Percentiles rank a stretch among this genome's conserved stretches.
Evolutionary conservation across 1,284 basidiomycete genomes (phyloP).

Genomic region (Entoloma clypeatum): DNA sequence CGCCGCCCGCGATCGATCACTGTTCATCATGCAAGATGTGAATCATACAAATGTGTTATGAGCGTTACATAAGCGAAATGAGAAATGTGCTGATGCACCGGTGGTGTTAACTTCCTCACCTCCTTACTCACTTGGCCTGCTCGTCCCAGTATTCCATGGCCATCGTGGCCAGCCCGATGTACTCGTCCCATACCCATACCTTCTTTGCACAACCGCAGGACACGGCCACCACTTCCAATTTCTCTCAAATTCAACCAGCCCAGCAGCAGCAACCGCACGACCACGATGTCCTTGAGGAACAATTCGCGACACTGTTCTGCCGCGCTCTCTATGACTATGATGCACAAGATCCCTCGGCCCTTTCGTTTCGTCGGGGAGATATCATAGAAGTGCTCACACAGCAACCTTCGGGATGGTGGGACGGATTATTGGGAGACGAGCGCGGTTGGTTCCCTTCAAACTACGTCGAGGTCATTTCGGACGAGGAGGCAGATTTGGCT

Average conservation of each 20-base stretch:
- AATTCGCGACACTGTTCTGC: constrained; percentile 78
- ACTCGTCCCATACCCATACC: constrained; percentile 17
- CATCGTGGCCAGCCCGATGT: constrained; percentile 20
- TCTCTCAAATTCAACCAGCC: constrained; percentile 11
- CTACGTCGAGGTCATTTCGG: constrained; percentile 80
- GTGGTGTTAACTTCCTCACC: constrained; percentile 8
- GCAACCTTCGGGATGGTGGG: constrained; percentile 98
- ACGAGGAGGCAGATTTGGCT: constrained; percentile 73
- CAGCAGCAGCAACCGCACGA: constrained; percentile 25
- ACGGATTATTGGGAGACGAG: constrained; percentile 85
- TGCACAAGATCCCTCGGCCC: constrained; percentile 82
- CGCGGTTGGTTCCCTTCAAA: constrained; percentile 99
- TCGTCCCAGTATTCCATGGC: constrained; percentile 17
- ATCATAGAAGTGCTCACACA: constrained; percentile 93
- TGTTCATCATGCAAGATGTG: neutral
- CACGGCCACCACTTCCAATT: constrained; percentile 15
- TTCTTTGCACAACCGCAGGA: constrained; percentile 18
- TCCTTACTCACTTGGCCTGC: constrained; percentile 7
- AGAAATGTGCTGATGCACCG: constrained; percentile 13
- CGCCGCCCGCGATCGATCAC: neutral
- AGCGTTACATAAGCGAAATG: constrained; percentile 17
- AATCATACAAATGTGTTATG: too few species aligned
- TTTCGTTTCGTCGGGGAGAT: constrained; percentile 85
- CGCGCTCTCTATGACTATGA: constrained; percentile 91
- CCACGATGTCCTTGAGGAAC: constrained; percentile 42